Base-by-base conservation (phyloP, 768 basidiomycete species). In the Thelephora aurantiotincta region DNA sequence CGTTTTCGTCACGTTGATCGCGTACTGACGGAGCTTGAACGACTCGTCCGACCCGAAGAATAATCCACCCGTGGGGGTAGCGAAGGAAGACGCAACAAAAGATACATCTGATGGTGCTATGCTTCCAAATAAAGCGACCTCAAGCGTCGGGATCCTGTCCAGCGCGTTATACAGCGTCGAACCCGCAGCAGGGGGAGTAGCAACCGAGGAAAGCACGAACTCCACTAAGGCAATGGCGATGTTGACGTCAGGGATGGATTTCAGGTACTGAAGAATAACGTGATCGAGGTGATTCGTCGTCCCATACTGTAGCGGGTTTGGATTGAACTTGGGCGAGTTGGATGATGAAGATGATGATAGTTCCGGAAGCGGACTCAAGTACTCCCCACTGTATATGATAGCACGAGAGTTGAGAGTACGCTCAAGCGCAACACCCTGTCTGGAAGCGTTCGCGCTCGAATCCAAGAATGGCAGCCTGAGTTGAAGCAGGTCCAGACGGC, bases 111-210 rank as follows among this genome's bases (percentile, higher is more conserved):
- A 52, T 14, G 71, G 66, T 12, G 58, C 55, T 20, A 82, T 58
- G 12, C 69, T 63, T 5, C 80, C 80, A 56, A 82, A 81, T n/a
- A 82, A 55, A 1, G 77, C 78, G 3, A 80, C 75, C 59, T 81
- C 80, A 33, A 83, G 55, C 1, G 62, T 51, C 19, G 78, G 80
- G 41, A 82, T 62, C 1, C 62, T 56, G 11, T 66, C 52, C n/a
- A 79, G 54, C 2, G 68, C 63, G 45, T 62, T 55, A 47, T 62
- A 68, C 5, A 77, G 60, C 12, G 60, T 35, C 9, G 73, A 66
- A 20, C 64, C 55, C 16, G 60, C 60, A 3, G 64, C 53, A 3
- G 76, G 74, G 6, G 76, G 72, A 11, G 62, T 58, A 12, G 63
- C 60, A 9, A 60, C 54, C 13, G 59, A 58, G 4, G 64, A 62